Conservation (phyloP, 2,329 filamentous ascomycete genomes). For the Alternaria arborescens region DNA sequence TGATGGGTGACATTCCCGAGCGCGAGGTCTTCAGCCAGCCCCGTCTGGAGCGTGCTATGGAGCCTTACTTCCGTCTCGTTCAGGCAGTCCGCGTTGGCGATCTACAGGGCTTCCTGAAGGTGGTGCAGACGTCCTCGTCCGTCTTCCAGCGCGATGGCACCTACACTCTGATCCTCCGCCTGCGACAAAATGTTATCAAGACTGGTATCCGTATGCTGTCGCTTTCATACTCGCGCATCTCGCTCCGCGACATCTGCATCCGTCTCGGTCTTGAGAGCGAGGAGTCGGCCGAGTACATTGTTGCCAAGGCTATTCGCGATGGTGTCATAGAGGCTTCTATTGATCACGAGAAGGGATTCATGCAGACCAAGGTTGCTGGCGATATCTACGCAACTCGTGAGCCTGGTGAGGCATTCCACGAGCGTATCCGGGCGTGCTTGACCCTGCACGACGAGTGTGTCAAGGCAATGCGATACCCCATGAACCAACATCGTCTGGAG, state of each 20-base stretch:
- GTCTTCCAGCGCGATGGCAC: conserved; percentile 93
- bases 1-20: conserved; percentile 99
- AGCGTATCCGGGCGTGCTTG: conserved; percentile 91
- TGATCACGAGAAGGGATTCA: conserved; percentile 93
- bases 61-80: conserved; percentile 92
- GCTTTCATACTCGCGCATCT: conserved; percentile 95
- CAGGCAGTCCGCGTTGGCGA: conserved; percentile 97
- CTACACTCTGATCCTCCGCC: conserved; percentile 91
- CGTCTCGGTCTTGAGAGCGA: conserved; percentile 92
- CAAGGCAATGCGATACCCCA: conserved; percentile 99
- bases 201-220: conserved; percentile 99
- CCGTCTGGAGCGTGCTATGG: conserved; percentile 83
- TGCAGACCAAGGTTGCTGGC: conserved; percentile 97
- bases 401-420: conserved; percentile 96
- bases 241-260: conserved; percentile 95
- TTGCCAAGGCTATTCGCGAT: conserved; percentile 96
- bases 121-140: conserved; percentile 80
- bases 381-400: conserved; percentile 97
- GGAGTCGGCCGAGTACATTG: conserved; percentile 98
- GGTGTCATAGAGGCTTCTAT: conserved; percentile 95
- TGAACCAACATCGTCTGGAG: conserved; percentile 98
- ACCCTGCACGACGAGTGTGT: conserved; percentile 96
- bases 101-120: conserved; percentile 88
- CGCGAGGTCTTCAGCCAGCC: conserved; percentile 92
- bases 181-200: conserved; percentile 99